These are phyloP conservation scores for Salmacisia buchloeana DNA, from an alignment of 1,284 basidiomycete species.

Conservation along the genomic window DNA sequence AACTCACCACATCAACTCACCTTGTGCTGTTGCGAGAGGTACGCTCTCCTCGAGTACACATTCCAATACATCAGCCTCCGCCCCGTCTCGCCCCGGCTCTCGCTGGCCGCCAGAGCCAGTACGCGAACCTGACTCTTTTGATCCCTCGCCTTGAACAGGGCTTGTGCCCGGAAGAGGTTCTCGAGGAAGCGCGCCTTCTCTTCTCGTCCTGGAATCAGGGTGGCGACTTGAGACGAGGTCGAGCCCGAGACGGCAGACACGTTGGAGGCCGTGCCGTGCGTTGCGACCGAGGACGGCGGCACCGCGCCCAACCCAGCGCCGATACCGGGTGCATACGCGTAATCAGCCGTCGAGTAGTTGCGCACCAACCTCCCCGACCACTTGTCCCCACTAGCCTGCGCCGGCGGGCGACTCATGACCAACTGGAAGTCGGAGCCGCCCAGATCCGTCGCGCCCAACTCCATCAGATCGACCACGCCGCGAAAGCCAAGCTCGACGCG, in stretches of 20 bases:
- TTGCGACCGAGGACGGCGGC: slow-evolving; percentile 3
- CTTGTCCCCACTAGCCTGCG: slow-evolving; percentile 33
- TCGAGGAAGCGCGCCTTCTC: slow-evolving; percentile 47
- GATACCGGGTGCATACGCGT: neutral
- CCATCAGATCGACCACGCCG: slow-evolving; percentile 76
- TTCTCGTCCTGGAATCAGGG: slow-evolving; percentile 21
- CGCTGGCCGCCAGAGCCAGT: neutral
- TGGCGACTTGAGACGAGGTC: neutral
- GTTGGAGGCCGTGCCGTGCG: slow-evolving; percentile 19
- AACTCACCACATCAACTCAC: neutral
- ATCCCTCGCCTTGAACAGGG: slow-evolving; percentile 33
- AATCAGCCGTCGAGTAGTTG: slow-evolving; percentile 26
- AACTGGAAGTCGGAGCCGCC: slow-evolving; percentile 68
- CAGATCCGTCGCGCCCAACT: slow-evolving; percentile 64
- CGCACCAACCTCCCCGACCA: slow-evolving; percentile 32
- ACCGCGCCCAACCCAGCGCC: neutral
- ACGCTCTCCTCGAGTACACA: slow-evolving; percentile 23
- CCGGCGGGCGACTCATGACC: slow-evolving; percentile 46
- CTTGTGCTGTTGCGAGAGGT: slow-evolving; percentile 21
- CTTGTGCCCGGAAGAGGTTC: slow-evolving; percentile 45
- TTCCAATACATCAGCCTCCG: slow-evolving; percentile 39
- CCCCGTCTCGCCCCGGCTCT: slow-evolving; percentile 9
- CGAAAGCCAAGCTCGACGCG: slow-evolving; percentile 77
- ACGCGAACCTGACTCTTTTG: slow-evolving; percentile 28
- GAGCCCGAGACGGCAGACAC: slow-evolving; percentile 20